Evolutionary conservation across 1,139 yeast genomes (phyloP).

Genomic region (Blastobotrys capitulatus): DNA sequence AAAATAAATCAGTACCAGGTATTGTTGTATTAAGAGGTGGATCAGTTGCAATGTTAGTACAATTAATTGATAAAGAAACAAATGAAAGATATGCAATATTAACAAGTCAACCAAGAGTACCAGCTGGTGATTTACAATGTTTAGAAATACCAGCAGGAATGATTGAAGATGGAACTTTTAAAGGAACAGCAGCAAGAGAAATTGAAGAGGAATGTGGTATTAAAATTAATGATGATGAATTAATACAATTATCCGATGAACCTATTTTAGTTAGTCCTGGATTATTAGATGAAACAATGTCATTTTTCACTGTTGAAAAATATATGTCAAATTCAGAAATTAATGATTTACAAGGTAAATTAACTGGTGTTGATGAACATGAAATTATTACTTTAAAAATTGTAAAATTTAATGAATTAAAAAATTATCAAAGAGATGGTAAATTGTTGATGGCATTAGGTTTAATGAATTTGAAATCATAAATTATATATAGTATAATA

Average conservation of each 20-base stretch:
- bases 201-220: slow-evolving; percentile 26
- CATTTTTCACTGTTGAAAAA: slow-evolving; percentile 15
- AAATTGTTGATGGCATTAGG: slow-evolving; percentile 22
- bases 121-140: slow-evolving; percentile 19
- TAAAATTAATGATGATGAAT: slow-evolving; percentile 15
- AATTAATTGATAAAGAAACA: slow-evolving; percentile 10
- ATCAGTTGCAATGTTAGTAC: slow-evolving; percentile 24
- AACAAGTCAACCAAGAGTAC: slow-evolving; percentile 25
- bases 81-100: slow-evolving; percentile 15
- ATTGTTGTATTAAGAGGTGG: slow-evolving; percentile 24
- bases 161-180: slow-evolving; percentile 24
- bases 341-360: slow-evolving; percentile 17
- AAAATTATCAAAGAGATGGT: slow-evolving; percentile 17
- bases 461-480: slow-evolving; percentile 8
- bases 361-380: slow-evolving; percentile 17
- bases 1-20: slow-evolving; percentile 23
- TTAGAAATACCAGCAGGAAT: slow-evolving; percentile 28
- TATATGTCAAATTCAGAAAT: slow-evolving; percentile 17
- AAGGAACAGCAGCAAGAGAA: slow-evolving; percentile 25
- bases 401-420: slow-evolving; percentile 15
- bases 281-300: slow-evolving; percentile 20
- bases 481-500: no score
- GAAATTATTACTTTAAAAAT: slow-evolving; percentile 20
- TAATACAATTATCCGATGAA: slow-evolving; percentile 14
- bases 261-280: slow-evolving; percentile 22